Conservation (phyloP, 2,329 filamentous ascomycete genomes). For the Hypomyces rosellus region DNA sequence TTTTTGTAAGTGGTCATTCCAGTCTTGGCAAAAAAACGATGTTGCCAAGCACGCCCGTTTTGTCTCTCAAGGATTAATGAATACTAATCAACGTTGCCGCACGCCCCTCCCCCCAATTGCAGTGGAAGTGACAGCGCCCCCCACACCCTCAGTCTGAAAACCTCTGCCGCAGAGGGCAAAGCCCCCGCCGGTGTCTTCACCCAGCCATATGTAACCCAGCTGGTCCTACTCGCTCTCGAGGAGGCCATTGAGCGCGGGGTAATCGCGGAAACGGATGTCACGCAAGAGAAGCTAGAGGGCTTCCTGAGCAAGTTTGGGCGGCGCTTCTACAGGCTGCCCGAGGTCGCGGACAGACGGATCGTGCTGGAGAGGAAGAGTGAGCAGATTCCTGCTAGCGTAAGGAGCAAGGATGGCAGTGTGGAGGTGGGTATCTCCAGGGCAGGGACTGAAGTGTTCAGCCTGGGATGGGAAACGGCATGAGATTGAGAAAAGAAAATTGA, state of each 20-base stretch:
- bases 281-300: constrained; percentile 45
- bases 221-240: constrained; percentile 57
- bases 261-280: constrained; percentile 45
- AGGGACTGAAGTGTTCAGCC: constrained; percentile 35
- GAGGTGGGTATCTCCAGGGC: constrained; percentile 40
- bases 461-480: constrained; percentile 26
- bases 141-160: constrained; percentile 56
- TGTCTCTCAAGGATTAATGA: background rate
- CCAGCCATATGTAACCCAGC: constrained; percentile 62
- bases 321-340: constrained; percentile 44
- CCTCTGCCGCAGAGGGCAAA: constrained; percentile 36
- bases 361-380: constrained; percentile 36
- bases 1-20: constrained; percentile 52
- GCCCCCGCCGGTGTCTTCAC: constrained; percentile 74
- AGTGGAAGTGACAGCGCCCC: constrained; percentile 58
- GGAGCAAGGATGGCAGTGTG: constrained; percentile 30
- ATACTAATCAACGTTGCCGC: too few relatives aligned
- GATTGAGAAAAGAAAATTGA: background rate
- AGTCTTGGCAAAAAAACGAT: too few relatives aligned
- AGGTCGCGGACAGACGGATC: constrained; percentile 23
- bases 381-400: constrained; percentile 34
- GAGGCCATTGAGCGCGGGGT: constrained; percentile 51
- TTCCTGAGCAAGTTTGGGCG: constrained; percentile 50
- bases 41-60: background rate
- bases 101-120: background rate